Percentiles rank a stretch among this genome's conserved stretches.
Conservation (phyloP, 1,284 basidiomycete species). For the Ceratobasidium sp. region DNA sequence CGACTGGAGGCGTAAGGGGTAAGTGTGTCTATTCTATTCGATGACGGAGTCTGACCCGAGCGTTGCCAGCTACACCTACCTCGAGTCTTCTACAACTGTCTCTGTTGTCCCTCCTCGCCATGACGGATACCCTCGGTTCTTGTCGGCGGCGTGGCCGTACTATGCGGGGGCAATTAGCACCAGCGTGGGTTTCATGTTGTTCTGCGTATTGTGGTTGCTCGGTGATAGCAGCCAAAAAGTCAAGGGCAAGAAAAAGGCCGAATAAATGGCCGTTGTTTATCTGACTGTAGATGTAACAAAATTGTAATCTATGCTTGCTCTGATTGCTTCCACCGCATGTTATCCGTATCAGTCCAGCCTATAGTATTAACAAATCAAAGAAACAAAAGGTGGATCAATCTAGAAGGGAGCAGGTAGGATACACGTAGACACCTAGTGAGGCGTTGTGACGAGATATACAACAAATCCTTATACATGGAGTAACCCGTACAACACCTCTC, state of each 20-base stretch:
- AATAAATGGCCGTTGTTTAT: slow-evolving; percentile 36
- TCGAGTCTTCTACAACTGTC: slow-evolving; percentile 81
- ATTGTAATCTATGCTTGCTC: slow-evolving; percentile 33
- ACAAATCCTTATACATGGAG: slow-evolving; percentile 36
- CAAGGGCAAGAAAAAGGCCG: slow-evolving; percentile 51
- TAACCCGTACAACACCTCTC: slow-evolving; percentile 14
- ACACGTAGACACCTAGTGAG: slow-evolving; percentile 35
- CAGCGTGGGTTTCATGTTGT: slow-evolving; percentile 84
- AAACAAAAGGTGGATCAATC: slow-evolving; percentile 36
- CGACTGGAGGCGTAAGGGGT: slow-evolving; percentile 91
- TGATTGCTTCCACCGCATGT: not conserved
- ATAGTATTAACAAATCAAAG: slow-evolving; percentile 14
- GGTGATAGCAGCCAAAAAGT: slow-evolving; percentile 68
- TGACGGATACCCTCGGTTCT: slow-evolving; percentile 94
- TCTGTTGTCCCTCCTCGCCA: slow-evolving; percentile 94
- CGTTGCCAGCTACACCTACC: slow-evolving; percentile 72
- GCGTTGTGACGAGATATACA: slow-evolving; percentile 40
- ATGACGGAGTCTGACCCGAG: slow-evolving; percentile 19
- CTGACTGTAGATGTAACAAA: slow-evolving; percentile 33
- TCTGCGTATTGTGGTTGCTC: slow-evolving; percentile 87
- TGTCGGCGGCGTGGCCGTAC: slow-evolving; percentile 95
- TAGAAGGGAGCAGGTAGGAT: slow-evolving; percentile 38
- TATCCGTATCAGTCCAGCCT: not conserved
- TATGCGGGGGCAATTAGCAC: slow-evolving; percentile 92
- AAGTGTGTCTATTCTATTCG: slow-evolving; percentile 54